Evolutionary conservation across 1,284 basidiomycete genomes (phyloP), one percentile per base, ranked within the genome.

Genomic region (Xerocomus minutiporus): DNA sequence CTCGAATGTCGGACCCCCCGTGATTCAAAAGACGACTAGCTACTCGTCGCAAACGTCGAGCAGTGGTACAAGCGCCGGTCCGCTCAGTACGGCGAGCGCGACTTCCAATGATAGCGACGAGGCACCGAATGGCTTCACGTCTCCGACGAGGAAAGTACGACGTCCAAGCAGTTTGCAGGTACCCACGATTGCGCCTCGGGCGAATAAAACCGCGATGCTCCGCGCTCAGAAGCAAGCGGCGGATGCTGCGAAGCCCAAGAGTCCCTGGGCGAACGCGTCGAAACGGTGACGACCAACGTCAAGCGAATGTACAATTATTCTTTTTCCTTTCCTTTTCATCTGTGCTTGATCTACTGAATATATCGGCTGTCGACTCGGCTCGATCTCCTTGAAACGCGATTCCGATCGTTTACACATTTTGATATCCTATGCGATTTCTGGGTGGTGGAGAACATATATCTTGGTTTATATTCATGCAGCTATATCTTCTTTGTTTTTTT

Each of bases 201-300:
- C 76, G 52, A 91, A 91, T 67, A 82, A 79, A 67, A 89, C 84
- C 58, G 86, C 88, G 2, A 70, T 83, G n/a, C 67, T 91, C 50
- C 76, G 89, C 25, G 80, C 77, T 12, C 83, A 83, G 56, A 88
- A 88, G 71, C 51, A 59, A 34, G 65, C 56, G 1, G 47, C 35
- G 12, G 68, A 66, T 0, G 63, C 66, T 29, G 56, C 65, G 17
- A 66, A 69, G 31, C 66, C 65, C 4, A 66, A 69, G 55, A 67
- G 65, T 25, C 67, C 41, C n/a, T 67, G 67, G 67, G 65, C 65
- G 35, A 67, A 67, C 23, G 65, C 65, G 26, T 59, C 67, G 9
- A 61, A 40, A 25, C 65, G 68, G 23, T 67, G 54, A 63, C 42
- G 11, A 50, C 25, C 7, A 26, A 31, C 29, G 29, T 31, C 29